Evolutionary conservation across 495 filamentous ascomycete species (phyloP).

Genomic region (Aspergillus conjunctus): DNA sequence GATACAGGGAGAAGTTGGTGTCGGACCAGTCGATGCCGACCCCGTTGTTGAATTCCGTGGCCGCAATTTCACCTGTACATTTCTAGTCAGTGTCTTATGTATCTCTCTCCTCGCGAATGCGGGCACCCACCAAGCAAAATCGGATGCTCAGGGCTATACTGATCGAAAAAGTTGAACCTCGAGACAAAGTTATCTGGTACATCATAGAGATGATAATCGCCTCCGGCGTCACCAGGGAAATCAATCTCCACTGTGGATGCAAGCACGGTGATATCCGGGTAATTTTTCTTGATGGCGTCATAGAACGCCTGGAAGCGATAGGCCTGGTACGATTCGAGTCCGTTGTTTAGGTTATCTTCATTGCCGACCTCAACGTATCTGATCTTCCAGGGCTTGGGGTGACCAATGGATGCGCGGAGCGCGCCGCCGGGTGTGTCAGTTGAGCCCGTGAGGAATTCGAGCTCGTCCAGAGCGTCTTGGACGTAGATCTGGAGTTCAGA

Average conservation of each 20-base stretch:
- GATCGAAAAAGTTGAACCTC: slow-evolving; percentile 59
- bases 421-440: slow-evolving; percentile 44
- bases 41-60: slow-evolving; percentile 47
- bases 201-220: slow-evolving; percentile 55
- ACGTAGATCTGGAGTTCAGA: slow-evolving; percentile 43
- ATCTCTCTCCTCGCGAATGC: background rate
- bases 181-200: slow-evolving; percentile 51
- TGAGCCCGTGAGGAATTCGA: slow-evolving; percentile 53
- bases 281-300: slow-evolving; percentile 51
- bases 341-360: slow-evolving; percentile 53
- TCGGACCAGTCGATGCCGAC: slow-evolving; percentile 33
- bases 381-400: slow-evolving; percentile 50
- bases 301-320: slow-evolving; percentile 50
- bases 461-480: slow-evolving; percentile 62
- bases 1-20: slow-evolving; percentile 49
- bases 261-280: slow-evolving; percentile 53
- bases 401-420: slow-evolving; percentile 48
- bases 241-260: slow-evolving; percentile 46
- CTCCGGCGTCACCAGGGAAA: slow-evolving; percentile 39
- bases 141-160: slow-evolving; percentile 38
- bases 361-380: slow-evolving; percentile 58
- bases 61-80: slow-evolving; percentile 49
- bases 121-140: slow-evolving; percentile 51
- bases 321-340: slow-evolving; percentile 39
- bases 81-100: background rate